Evolutionary conservation across 1,139 yeast species (phyloP), one percentile per base, ranked within the genome.

Genomic region (Casaregolazyma suthepensis): DNA sequence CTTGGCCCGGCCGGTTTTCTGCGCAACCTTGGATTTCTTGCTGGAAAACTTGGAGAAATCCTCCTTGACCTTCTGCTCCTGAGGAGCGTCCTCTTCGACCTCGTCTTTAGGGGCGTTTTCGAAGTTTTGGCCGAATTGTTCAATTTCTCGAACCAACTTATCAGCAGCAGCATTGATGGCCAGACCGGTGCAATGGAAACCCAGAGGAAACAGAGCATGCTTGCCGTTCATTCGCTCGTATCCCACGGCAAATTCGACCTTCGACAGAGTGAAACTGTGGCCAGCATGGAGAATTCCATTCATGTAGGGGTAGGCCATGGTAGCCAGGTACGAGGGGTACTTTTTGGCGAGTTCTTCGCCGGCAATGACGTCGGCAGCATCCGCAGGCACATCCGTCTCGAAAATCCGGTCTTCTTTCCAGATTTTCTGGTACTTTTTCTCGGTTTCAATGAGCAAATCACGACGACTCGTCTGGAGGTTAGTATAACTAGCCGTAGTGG

Each of bases 121-220:
- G 67, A 88, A 93, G 66, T 88, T 91, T 29, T 73, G 76, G 49
- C 99, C 99, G 70, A 93, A 93, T 69, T 82, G 72, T 73, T 93
- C 98, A 56, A 91, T 78, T 76, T 93, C 99, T 71, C 99, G 82
- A 67, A 83, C 82, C 65, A 94, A 80, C 73, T 93, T 93, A 73
- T 93, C 99, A 49, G 99, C 99, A 66, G 96, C 81, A 17, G 99
- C 93, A 75, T 74, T 86, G 70, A 93, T 94, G 55, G 99, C 99
- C 97, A 93, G 87, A 77, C 99, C 99, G 46, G 99, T 93, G 79
- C 99, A 94, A 73, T 93, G 99, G 84, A 93, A 93, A 52, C 99
- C 99, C 57, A 94, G 79, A 51, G 99, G 99, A 75, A 89, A 93
- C 59, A 93, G 76, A 38, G 97, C 96, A 64, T 87, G 81, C 73